Base-by-base conservation (phyloP, 2,329 filamentous ascomycete genomes). In the Cladophialophora exuberans region DNA sequence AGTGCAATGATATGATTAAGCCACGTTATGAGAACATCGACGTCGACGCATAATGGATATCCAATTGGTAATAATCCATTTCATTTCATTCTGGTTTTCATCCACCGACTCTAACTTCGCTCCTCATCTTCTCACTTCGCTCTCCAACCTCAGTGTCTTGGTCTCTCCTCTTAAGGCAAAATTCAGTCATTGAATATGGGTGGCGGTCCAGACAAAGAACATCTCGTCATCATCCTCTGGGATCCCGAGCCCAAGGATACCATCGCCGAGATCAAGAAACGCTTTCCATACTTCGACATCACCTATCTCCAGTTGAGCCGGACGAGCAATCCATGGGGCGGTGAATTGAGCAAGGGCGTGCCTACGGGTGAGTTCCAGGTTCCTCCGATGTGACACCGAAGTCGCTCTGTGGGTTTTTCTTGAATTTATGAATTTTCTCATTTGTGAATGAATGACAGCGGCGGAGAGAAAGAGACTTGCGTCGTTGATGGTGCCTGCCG, bases 241-340 rank as follows among this genome's bases (percentile, higher is more conserved):
- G 73, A 72, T 50, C 69, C 73, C 5, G 71, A 75, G 49, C 72
- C 75, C n/a, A 67, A 66, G 20, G 62, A 67, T 1, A 62, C 75
- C 22, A 58, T 76, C 25, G 67, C 67, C 42, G 64, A 65, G 45
- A 71, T 78, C 49, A 72, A 65, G 31, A 66, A 67, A 44, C 74
- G 70, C 48, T 79, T 73, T 68, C 79, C 72, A 5, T 64, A 74
- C 63, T 69, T 79, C 57, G 69, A 76, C n/a, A 66, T 81, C 45
- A 71, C 68, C 7, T 80, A 72, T 58, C 60, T 70, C 43, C 57
- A 70, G 36, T 59, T 72, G 23, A 60, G 61, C 6, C 45, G 39
- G 59, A 62, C 33, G 55, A 45, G 13, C 6, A 38, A 31, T 25
- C 39, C 39, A 6, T 13, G 25, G 22, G 46, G 45, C 5, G 22